A percentile compares a stretch with the other conserved stretches of the same genome.
These are phyloP conservation scores for Paramecium octaurelia DNA, from an alignment of 73 alveolate species.

Conservation along the genomic window DNA sequence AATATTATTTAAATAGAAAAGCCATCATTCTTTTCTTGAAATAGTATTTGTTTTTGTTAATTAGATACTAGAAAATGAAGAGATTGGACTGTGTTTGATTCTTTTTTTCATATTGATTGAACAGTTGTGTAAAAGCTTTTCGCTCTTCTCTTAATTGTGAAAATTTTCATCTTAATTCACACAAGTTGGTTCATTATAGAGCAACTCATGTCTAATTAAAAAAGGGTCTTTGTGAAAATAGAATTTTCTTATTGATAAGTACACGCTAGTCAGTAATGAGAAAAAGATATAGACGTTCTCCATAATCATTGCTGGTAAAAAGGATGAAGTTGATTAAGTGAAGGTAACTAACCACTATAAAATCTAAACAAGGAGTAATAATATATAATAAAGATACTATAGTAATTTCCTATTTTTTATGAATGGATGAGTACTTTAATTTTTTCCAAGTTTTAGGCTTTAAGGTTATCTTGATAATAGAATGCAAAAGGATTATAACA, in stretches of 20 bases:
- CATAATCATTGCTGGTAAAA: neutral
- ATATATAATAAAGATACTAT: neutral
- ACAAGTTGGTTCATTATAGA: neutral
- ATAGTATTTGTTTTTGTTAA: neutral
- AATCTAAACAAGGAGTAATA: neutral
- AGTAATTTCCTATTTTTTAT: neutral
- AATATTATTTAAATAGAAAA: neutral
- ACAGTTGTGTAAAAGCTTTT: neutral
- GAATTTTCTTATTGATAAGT: neutral
- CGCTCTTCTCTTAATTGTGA: neutral
- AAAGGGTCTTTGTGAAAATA: neutral
- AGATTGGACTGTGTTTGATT: neutral
- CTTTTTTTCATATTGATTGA: neutral
- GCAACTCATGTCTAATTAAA: neutral
- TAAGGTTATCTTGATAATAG: neutral
- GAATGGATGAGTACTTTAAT: neutral
- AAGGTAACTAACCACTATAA: neutral
- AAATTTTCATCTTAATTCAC: neutral
- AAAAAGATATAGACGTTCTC: neutral
- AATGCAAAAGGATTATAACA: neutral
- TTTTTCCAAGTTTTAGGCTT: neutral
- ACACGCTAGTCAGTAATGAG: neutral
- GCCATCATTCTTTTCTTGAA: neutral
- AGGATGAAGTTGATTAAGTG: neutral
- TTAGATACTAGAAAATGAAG: neutral